Conservation (phyloP, 2,329 filamentous ascomycete genomes). For the Fusarium burgessii region DNA sequence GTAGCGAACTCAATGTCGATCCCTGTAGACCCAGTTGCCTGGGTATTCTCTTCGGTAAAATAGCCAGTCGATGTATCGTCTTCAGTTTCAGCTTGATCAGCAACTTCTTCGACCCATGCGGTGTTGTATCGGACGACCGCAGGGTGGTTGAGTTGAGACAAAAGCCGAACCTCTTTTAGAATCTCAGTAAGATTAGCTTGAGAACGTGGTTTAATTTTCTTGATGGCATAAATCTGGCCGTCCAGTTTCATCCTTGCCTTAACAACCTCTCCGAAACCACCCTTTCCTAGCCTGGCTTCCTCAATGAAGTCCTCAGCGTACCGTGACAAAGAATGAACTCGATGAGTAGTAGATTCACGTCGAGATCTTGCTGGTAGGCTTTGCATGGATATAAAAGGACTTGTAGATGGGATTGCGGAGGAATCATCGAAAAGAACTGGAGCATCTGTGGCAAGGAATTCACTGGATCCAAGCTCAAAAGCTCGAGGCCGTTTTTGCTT, state of each 20-base stretch:
- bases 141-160: conserved; percentile 94
- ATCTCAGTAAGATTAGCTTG: conserved; percentile 84
- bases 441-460: conserved; percentile 75
- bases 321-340: conserved; percentile 70
- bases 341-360: conserved; percentile 69
- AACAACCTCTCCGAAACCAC: conserved; percentile 95
- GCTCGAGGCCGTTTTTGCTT: conserved; percentile 86
- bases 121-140: conserved; percentile 90
- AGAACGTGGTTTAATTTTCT: conserved; percentile 90
- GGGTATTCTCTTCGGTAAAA: conserved; percentile 54
- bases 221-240: conserved; percentile 93
- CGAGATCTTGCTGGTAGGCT: conserved; percentile 63
- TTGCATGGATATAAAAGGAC: conserved; percentile 58
- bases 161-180: conserved; percentile 84
- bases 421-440: conserved; percentile 65
- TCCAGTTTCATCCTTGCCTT: conserved; percentile 96
- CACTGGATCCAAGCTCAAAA: conserved; percentile 76
- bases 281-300: conserved; percentile 88
- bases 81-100: conserved; percentile 66
- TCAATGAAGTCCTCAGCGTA: conserved; percentile 93
- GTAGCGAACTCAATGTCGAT: conserved; percentile 70
- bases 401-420: conserved; percentile 55
- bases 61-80: conserved; percentile 67
- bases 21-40: conserved; percentile 55
- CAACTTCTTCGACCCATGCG: conserved; percentile 87